Percentiles rank a stretch among this genome's conserved stretches.
Evolutionary conservation across 2,329 filamentous ascomycete species (phyloP).

Genomic region (Sclerotinia borealis): DNA sequence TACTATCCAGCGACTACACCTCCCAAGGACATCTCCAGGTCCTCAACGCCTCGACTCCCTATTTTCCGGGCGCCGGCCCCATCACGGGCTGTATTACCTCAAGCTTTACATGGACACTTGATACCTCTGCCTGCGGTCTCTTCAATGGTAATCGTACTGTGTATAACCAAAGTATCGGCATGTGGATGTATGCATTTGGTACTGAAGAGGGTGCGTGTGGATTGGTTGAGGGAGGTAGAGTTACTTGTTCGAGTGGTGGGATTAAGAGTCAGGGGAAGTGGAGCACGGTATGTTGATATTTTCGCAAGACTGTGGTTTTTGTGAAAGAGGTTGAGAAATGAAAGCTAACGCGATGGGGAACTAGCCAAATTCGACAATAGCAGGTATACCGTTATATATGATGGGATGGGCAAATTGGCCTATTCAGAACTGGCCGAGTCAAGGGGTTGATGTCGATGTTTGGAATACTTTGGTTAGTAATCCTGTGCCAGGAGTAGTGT

Average conservation of each 20-base stretch:
- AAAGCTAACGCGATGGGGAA: background rate
- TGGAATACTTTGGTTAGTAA: conserved; percentile 1
- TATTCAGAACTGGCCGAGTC: background rate
- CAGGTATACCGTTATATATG: background rate
- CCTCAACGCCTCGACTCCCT: background rate
- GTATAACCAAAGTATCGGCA: background rate
- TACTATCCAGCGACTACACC: background rate
- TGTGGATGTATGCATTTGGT: conserved; percentile 7
- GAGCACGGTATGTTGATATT: background rate
- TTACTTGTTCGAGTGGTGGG: background rate
- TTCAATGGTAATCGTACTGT: background rate
- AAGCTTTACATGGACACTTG: background rate
- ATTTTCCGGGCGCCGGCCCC: background rate
- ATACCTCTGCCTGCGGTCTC: background rate
- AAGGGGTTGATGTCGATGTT: background rate
- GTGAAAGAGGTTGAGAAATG: too few species aligned
- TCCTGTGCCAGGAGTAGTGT: background rate
- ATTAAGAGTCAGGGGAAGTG: background rate
- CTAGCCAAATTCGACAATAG: conserved; percentile 4
- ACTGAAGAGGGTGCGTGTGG: background rate
- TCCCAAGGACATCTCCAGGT: background rate
- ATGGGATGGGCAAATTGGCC: conserved; percentile 7
- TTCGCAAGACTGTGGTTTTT: background rate
- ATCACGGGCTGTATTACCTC: background rate
- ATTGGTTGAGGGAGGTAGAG: background rate